phyloP scores from a whole-genome alignment of 768 basidiomycete genomes.

The Amanita pallidorosea region DNA sequence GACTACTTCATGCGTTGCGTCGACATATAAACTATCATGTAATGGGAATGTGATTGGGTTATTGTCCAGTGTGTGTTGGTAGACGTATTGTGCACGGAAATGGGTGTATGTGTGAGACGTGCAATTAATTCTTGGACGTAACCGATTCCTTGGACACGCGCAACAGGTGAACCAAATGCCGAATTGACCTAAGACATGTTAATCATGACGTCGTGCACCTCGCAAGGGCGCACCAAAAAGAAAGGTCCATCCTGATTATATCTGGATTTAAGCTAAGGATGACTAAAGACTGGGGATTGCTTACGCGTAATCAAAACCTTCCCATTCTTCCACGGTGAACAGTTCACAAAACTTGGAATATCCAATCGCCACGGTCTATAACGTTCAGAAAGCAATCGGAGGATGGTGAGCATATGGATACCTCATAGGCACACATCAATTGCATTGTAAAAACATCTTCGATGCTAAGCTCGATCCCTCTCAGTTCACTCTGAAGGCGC shows the following conservation, averaged over 20 bases:
- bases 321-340: constrained; percentile 90
- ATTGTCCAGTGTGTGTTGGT: constrained; percentile 76
- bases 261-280: neutral
- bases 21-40: constrained; percentile 66
- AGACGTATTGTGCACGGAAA: constrained; percentile 62
- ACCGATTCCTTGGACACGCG: constrained; percentile 67
- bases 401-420: constrained; percentile 15
- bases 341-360: constrained; percentile 87
- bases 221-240: constrained; percentile 38
- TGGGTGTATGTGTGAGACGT: constrained; percentile 68
- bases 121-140: constrained; percentile 79
- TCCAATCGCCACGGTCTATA: constrained; percentile 79
- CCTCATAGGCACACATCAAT: constrained; percentile 81
- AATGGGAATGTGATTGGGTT: constrained; percentile 62
- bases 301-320: constrained; percentile 81
- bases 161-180: constrained; percentile 75
- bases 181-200: constrained; percentile 38
- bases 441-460: constrained; percentile 73
- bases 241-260: constrained; percentile 43
- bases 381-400: neutral
- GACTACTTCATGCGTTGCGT: constrained; percentile 89
- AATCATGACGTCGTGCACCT: constrained; percentile 1
- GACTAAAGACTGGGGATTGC: constrained; percentile 14
- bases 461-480: constrained; percentile 50
- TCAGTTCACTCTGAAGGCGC: constrained; percentile 47